These are phyloP conservation scores for Heimioporus retisporus DNA, from an alignment of 1,284 basidiomycete genomes.

Conservation along the genomic window DNA sequence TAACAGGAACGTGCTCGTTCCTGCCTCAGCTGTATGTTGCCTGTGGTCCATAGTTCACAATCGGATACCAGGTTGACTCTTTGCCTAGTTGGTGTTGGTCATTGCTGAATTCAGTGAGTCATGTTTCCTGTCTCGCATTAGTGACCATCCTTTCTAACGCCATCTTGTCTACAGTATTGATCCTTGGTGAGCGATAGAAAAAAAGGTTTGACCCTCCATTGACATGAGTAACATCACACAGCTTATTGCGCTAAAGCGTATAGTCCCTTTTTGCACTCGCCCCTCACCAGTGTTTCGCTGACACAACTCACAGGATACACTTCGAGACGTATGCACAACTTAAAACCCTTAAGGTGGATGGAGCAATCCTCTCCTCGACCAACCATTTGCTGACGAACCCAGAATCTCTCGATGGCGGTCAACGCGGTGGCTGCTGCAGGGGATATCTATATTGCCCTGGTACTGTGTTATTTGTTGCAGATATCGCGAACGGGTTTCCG, in stretches of 20 bases:
- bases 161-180: neutral
- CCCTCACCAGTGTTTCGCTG: neutral
- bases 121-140: too few relatives aligned
- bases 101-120: conserved; percentile 61
- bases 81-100: conserved; percentile 45
- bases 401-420: conserved; percentile 59
- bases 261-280: neutral
- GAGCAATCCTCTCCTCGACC: neutral
- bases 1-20: conserved; percentile 27
- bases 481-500: conserved; percentile 65
- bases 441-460: conserved; percentile 63
- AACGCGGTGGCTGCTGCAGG: conserved; percentile 65
- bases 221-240: conserved; percentile 26
- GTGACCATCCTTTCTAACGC: too few relatives aligned
- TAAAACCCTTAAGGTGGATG: conserved; percentile 32
- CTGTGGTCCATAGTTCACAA: neutral
- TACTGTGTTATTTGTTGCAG: conserved; percentile 62
- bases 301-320: conserved; percentile 32
- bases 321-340: conserved; percentile 54
- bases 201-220: neutral
- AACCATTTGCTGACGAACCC: conserved; percentile 13
- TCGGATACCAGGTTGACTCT: neutral
- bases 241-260: conserved; percentile 56
- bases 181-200: conserved; percentile 23
- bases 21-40: conserved; percentile 19